Evolutionary conservation across 108 stramenopile species (phyloP), one percentile per base, ranked within the genome.

Genomic region (Epithemia pelagica): DNA sequence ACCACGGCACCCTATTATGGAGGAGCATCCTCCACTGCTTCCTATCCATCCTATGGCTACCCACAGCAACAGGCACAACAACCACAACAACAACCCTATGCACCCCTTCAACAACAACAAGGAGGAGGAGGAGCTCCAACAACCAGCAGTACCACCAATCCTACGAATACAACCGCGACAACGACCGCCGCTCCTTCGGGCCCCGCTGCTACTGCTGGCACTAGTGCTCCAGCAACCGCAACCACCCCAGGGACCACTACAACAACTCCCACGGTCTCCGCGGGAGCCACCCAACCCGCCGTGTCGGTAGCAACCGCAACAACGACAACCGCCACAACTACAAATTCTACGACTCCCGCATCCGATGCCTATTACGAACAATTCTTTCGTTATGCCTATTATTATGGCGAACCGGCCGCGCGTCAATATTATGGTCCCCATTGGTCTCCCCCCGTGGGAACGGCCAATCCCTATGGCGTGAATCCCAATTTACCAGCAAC

Each of bases 321-420:
- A 1, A 60, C 72, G 66, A 28, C 52, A n/a, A n/a, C n/a, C n/a
- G n/a, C n/a, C n/a, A n/a, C n/a, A n/a, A 56, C 61, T 1, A 60
- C 72, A 59, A 60, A 58, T 23, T 19, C 52, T 2, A 53, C 68
- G 56, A 61, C 67, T 10, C 77, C 78, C n/a, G 80, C 88, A 57
- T 59, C 84, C 28, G 84, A 89, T 72, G 84, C 89, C 0, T 95
- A 95, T 78, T 90, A 95, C 74, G 88, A 93, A 30, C 84, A 92
- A 31, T 95, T 93, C 62, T 92, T 90, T 80, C 81, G 90, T 10
- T 91, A 91, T 64, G 77, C 84, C 22, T 85, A 88, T 54, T 80
- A 83, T 28, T 90, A 90, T 53, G 88, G 91, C 24, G 91, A 95
- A 73, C 85, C 84, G 22, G 91, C 91, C 1, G 94, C 94, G 23